Base-by-base conservation (phyloP, 129 eudicot species). In the Centaurea solstitialis region DNA sequence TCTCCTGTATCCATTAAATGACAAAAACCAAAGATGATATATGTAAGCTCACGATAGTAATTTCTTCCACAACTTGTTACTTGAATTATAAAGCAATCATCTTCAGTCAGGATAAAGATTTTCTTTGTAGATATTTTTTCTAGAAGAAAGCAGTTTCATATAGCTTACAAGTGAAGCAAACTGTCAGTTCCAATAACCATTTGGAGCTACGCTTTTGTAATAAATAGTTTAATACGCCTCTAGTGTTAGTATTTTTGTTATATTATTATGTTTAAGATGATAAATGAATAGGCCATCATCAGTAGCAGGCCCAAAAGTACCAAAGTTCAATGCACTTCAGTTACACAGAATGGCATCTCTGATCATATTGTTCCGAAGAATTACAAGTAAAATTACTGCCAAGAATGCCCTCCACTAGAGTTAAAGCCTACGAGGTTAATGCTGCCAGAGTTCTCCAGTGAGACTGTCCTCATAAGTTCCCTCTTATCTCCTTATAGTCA, bases 1-100 rank as follows among this genome's bases (percentile, higher is more conserved):
- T 94, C 98, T 78, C 97, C 98, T 93, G 94, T 37, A 78, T 61
- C 64, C 87, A 75, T 68, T 61, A 23, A 76, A 75, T 76, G 41
- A 80, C 13, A 74, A 12, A 81, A 43, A 68, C 26, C 40, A 40
- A 68, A 67, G 15, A 7, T 21, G 17, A 53, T 50, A 61, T 40
- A 67, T 26, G 73, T 57, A 21, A 79, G 77, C 76, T 53, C 37
- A 68, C 18, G 4, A 8, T 70, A 35, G 39, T 76, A 76, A 57
- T 7, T n/a, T 76, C 24, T 57, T 82, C 11, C 18, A 47, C 20
- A 57, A 40, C 38, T 59, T 69, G 24, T 53, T 23, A 18, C 72
- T 73, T 81, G 15, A 41, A 73, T 7, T 41, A 18, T 9, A 24
- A 18, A 64, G 61, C 41, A 80, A 8, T 73, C 67, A 80, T 80